These are phyloP conservation scores for Wickerhamiella occidentalis DNA, from an alignment of 805 yeast genomes.

Conservation along the genomic window DNA sequence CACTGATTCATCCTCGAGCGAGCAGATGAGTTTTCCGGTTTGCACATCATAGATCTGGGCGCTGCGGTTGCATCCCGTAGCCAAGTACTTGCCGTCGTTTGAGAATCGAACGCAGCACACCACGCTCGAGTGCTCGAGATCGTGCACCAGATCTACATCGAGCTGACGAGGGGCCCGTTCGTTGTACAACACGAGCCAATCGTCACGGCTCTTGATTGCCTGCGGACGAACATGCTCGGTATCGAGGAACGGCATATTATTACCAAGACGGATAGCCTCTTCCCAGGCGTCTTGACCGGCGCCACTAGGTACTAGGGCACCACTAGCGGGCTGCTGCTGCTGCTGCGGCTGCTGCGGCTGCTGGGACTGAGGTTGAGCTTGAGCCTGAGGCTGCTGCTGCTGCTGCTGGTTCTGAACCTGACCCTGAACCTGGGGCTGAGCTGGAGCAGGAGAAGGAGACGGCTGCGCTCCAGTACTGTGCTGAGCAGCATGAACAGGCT, in stretches of 20 bases:
- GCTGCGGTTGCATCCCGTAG: conserved; percentile 93
- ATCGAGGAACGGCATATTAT: conserved; percentile 49
- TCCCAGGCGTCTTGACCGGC: conserved; percentile 13
- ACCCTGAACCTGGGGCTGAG: conserved; percentile 21
- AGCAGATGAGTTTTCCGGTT: conserved; percentile 80
- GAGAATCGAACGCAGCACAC: conserved; percentile 95
- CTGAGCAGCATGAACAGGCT: not conserved
- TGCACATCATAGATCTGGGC: conserved; percentile 90
- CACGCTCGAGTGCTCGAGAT: conserved; percentile 85
- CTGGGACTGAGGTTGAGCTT: no score
- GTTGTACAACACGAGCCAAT: conserved; percentile 80
- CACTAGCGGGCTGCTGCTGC: conserved; percentile 19
- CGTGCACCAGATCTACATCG: conserved; percentile 80
- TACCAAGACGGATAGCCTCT: conserved; percentile 23
- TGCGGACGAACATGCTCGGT: conserved; percentile 62
- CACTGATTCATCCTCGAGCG: conserved; percentile 69
- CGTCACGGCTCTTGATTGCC: conserved; percentile 69
- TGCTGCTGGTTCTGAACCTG: no score
- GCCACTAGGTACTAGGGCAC: conserved; percentile 19
- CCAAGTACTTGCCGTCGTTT: conserved; percentile 80
- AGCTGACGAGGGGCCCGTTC: conserved; percentile 66
- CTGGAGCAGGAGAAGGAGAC: conserved; percentile 1
- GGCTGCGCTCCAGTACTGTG: not conserved
- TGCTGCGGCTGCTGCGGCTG: conserved; percentile 23
- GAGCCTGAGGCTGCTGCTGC: no score